Conservation (phyloP, 495 filamentous ascomycete genomes). For the Corynascus novoguineensis region DNA sequence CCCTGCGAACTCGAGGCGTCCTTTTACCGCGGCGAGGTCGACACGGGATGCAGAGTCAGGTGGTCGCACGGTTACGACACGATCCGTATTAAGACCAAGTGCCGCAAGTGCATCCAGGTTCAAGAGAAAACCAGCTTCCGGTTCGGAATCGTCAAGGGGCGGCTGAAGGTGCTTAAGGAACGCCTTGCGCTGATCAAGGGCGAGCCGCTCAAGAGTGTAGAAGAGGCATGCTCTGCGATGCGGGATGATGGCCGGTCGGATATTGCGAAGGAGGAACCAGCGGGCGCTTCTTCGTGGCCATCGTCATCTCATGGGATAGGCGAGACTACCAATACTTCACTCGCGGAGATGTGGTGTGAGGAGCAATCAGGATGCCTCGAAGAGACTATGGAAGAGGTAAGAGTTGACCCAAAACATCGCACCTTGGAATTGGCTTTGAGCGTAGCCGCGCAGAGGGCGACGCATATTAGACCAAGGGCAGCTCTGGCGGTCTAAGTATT, state of each 20-base stretch:
- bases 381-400: slow-evolving; percentile 12
- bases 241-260: neutral
- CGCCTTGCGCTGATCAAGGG: slow-evolving; percentile 9
- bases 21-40: slow-evolving; percentile 13
- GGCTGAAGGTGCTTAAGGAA: slow-evolving; percentile 4
- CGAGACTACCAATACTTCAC: neutral
- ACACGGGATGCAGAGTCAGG: slow-evolving; percentile 20
- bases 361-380: neutral
- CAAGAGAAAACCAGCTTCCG: neutral
- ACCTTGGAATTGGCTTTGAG: neutral
- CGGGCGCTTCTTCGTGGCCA: neutral
- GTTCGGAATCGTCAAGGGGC: slow-evolving; percentile 8
- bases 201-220: neutral
- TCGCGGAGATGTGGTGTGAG: neutral
- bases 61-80: slow-evolving; percentile 24
- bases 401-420: slow-evolving; percentile 8
- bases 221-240: neutral
- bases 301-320: too few species aligned
- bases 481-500: neutral
- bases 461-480: neutral
- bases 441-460: neutral
- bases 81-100: slow-evolving; percentile 11
- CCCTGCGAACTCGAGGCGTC: slow-evolving; percentile 19
- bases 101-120: slow-evolving; percentile 15
- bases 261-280: neutral